phyloP scores from a whole-genome alignment of 306 rosid genomes.

The Cyamopsis tetragonoloba region DNA sequence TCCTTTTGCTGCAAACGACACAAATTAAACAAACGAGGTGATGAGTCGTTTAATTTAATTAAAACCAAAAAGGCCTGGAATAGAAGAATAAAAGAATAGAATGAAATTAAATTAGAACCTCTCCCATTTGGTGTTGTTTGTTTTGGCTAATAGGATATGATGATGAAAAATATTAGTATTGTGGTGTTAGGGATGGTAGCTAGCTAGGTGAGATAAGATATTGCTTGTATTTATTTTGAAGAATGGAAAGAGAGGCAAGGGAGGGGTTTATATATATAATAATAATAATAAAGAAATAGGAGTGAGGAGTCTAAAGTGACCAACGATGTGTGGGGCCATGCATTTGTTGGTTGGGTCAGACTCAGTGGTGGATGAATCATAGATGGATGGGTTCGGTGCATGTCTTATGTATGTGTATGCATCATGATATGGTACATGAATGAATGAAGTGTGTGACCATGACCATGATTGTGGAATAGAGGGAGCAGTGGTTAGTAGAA shows the following conservation, averaged over 20 bases:
- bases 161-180: not conserved
- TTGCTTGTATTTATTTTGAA: conserved; percentile 29
- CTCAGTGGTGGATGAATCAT: not conserved
- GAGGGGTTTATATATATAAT: conserved; percentile 38
- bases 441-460: not conserved
- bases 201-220: conserved; percentile 18
- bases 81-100: not conserved
- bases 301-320: not conserved
- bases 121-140: conserved; percentile 56
- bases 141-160: too few species aligned
- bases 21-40: not conserved
- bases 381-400: too few species aligned
- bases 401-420: conserved; percentile 19
- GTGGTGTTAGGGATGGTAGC: too few species aligned
- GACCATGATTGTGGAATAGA: too few species aligned
- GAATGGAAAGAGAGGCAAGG: conserved; percentile 14
- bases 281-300: too few species aligned
- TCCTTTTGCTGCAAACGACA: conserved; percentile 58
- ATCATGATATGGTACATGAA: not conserved
- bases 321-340: conserved; percentile 29
- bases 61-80: conserved; percentile 2
- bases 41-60: not conserved
- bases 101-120: conserved; percentile 24
- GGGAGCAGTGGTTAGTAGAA: too few species aligned
- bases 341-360: conserved; percentile 29